phyloP scores from a whole-genome alignment of 768 basidiomycete species.

The Phanerodontia chrysosporium region DNA sequence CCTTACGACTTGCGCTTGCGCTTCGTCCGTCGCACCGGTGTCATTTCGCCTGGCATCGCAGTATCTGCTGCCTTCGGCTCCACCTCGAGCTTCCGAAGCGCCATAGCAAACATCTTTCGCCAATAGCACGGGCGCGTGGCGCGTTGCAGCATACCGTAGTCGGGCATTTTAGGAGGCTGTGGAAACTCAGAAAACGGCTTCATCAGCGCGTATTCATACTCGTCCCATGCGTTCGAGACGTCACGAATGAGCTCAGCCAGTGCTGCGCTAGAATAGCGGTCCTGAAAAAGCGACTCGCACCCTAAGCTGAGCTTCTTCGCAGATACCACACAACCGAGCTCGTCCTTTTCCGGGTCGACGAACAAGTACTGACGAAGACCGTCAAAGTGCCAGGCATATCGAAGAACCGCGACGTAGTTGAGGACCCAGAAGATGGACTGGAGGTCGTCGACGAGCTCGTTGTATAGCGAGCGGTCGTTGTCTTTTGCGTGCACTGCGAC shows the following conservation, averaged over 20 bases:
- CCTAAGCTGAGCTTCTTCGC: neutral
- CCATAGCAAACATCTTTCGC: neutral
- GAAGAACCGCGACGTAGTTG: neutral
- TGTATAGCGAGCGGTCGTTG: neutral
- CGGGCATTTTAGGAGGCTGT: neutral
- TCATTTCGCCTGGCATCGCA: too few relatives aligned
- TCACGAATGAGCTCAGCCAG: neutral
- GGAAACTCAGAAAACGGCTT: neutral
- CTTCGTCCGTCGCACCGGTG: too few relatives aligned
- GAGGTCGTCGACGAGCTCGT: neutral
- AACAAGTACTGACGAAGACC: neutral
- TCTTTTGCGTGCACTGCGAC: too few relatives aligned
- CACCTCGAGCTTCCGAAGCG: neutral
- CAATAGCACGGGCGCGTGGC: neutral
- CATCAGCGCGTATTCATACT: neutral
- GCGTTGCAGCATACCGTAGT: neutral
- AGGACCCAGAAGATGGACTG: slow-evolving; percentile 3
- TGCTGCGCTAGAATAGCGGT: neutral
- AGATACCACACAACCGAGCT: neutral
- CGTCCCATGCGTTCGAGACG: neutral
- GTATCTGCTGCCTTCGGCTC: too few relatives aligned
- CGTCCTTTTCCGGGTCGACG: neutral
- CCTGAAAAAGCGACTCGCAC: neutral
- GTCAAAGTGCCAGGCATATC: neutral
- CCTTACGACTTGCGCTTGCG: too few relatives aligned